Base-by-base conservation (phyloP, 164 flowering plant species). In the Magnolia sinica region DNA sequence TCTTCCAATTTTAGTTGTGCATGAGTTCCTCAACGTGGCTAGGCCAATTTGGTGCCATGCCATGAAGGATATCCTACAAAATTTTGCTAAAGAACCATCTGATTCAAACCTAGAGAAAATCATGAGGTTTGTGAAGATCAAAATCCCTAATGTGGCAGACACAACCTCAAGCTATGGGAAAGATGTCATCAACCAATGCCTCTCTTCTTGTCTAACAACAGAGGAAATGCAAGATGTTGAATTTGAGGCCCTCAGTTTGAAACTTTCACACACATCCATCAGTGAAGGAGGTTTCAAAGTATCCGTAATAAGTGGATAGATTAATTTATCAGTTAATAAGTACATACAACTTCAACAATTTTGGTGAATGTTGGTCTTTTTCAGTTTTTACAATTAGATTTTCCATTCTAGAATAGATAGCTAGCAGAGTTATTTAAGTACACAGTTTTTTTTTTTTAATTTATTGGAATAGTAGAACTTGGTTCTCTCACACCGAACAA, bases 11-110 rank as follows among this genome's bases (percentile, higher is more conserved):
- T 5, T 84, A 71, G 86, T 82, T 5, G 68, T 89, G 71, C 88
- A 85, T 2, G 92, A 89, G 31, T 94, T 94, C 75, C 91, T 96
- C 19, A 88, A 85, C 75, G 83, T 88, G n/a, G 97, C 97, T 8
- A 84, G 91, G n/a, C 92, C 97, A 52, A 88, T 94, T 59, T 96
- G 98, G 98, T 85, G 89, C 73, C 51, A 76, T 49, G 91, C 98
- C 71, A 86, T 90, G 2, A 85, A 74, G 76, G 84, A 87, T 66
- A 85, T 84, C 52, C 68, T 94, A 4, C 83, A 85, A 51, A 65
- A 71, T 55, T 92, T 87, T 77, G 82, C 81, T 3, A 86, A 87
- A 45, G 90, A 91, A 50, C 97, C 98, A 50, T 88, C 92, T 16
- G 91, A 87, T 13, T 74, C 85, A 7, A 88, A 88, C 75, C 82